These are phyloP conservation scores for Cucurbita moschata DNA, from an alignment of 306 rosid species.

Conservation along the genomic window DNA sequence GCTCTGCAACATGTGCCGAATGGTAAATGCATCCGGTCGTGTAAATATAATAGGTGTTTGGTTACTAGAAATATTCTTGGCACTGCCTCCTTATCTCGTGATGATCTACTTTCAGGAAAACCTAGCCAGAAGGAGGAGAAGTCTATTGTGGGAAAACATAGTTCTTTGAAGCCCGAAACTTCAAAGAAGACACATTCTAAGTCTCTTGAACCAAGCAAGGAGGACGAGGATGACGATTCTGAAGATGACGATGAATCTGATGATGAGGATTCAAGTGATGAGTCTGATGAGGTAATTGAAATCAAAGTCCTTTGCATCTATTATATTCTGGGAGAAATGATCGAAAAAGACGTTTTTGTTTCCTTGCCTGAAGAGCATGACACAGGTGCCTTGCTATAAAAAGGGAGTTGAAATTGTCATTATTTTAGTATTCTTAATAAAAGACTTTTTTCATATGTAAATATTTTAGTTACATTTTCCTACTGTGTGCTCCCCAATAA, in stretches of 20 bases:
- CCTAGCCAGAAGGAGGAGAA: slow-evolving; percentile 18
- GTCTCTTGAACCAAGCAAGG: slow-evolving; percentile 39
- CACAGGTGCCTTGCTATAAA: not conserved
- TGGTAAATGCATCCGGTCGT: slow-evolving; percentile 24
- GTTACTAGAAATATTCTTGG: not conserved
- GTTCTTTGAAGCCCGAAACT: slow-evolving; percentile 19
- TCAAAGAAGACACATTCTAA: slow-evolving; percentile 38
- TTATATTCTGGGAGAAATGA: not conserved
- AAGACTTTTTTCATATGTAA: no score
- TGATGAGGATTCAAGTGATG: slow-evolving; percentile 23
- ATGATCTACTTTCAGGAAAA: slow-evolving; percentile 26
- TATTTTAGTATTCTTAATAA: no score
- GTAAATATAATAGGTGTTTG: not conserved
- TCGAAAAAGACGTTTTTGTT: not conserved
- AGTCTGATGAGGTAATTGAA: slow-evolving; percentile 29
- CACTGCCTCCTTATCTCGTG: not conserved
- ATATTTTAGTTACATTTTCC: no score
- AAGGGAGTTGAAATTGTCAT: not conserved
- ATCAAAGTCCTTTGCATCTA: not conserved
- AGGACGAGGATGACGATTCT: slow-evolving; percentile 27
- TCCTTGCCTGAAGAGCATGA: no score
- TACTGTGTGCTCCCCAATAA: not conserved
- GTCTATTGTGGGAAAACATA: slow-evolving; percentile 16
- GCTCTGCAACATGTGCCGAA: slow-evolving; percentile 26
- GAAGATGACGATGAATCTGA: slow-evolving; percentile 27